phyloP scores from a whole-genome alignment of 306 rosid species.

The Malus asiatica region DNA sequence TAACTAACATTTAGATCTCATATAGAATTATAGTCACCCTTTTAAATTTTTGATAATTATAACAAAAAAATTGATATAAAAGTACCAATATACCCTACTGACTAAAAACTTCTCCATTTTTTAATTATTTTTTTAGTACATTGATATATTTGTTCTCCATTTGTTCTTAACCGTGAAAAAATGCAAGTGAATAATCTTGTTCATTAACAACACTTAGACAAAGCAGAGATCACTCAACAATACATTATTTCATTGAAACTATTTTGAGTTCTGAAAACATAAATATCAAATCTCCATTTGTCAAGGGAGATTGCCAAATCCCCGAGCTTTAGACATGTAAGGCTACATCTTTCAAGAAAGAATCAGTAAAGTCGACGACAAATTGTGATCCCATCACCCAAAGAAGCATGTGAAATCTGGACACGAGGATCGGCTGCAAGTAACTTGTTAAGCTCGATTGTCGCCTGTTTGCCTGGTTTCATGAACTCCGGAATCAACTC shows the following conservation, averaged over 20 bases:
- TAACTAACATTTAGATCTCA: no score
- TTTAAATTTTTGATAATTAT: no score
- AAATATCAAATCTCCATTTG: no score
- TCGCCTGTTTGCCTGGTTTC: conserved; percentile 4
- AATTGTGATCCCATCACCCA: conserved; percentile 50
- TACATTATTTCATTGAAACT: background rate
- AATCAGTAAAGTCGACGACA: conserved; percentile 35
- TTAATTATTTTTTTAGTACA: no score
- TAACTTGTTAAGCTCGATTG: conserved; percentile 34
- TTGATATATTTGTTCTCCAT: no score
- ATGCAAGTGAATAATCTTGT: no score
- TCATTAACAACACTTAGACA: background rate
- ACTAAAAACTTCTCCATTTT: no score
- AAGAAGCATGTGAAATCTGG: conserved; percentile 27
- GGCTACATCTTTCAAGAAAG: background rate
- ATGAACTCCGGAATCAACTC: conserved; percentile 13
- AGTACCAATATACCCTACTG: no score
- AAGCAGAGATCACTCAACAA: background rate
- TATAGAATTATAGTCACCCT: no score
- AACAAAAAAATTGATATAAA: no score
- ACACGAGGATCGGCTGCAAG: conserved; percentile 37
- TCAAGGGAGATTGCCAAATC: background rate
- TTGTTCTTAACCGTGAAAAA: no score
- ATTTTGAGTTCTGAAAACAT: background rate
- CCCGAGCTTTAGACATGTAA: background rate